phyloP scores from a whole-genome alignment of 345 rosid species.

The Eutrema heterophyllum region DNA sequence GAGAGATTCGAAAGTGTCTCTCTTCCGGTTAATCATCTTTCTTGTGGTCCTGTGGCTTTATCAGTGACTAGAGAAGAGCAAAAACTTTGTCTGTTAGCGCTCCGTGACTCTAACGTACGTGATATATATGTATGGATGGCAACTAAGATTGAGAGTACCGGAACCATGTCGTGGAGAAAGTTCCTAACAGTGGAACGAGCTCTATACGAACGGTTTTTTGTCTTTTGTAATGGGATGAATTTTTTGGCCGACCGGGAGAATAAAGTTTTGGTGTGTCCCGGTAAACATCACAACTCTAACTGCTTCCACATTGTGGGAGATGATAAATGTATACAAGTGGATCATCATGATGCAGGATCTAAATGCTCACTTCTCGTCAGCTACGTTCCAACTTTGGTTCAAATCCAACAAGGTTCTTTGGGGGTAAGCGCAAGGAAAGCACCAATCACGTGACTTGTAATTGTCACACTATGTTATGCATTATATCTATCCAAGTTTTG shows the following conservation, averaged over 20 bases:
- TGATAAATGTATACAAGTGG: not conserved
- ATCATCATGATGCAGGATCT: not conserved
- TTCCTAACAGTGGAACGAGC: not conserved
- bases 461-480: not conserved
- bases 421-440: not conserved
- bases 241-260: not conserved
- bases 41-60: not conserved
- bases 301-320: not conserved
- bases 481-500: not conserved
- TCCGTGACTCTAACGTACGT: not conserved
- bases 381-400: constrained; percentile 4
- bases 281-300: not conserved
- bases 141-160: not conserved
- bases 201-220: not conserved
- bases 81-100: not conserved
- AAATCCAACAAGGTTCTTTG: not conserved
- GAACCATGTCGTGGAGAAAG: not conserved
- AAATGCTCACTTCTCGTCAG: not conserved
- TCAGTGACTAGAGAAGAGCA: not conserved
- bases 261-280: not conserved
- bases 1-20: too few relatives aligned
- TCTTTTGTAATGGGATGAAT: not conserved
- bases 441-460: not conserved
- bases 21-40: too few relatives aligned
- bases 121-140: not conserved